phyloP scores from a whole-genome alignment of 1,139 yeast species.

The Taiozyma sp. region DNA sequence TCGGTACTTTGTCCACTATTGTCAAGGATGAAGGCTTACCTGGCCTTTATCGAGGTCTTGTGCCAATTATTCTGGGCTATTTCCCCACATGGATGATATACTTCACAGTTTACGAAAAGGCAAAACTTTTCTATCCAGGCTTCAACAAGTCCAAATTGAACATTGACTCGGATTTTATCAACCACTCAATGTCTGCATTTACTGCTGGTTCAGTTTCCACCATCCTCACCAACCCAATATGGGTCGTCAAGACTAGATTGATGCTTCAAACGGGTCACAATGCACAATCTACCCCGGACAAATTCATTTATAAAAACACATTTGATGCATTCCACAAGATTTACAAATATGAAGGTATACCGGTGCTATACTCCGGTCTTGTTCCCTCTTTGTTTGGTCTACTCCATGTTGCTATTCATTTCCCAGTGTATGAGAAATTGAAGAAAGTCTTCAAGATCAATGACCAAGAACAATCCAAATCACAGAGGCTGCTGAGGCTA shows the following conservation, averaged over 20 bases:
- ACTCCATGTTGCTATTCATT: conserved; percentile 92
- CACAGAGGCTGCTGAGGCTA: conserved; percentile 38
- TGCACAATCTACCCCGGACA: conserved; percentile 16
- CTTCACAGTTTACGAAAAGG: conserved; percentile 80
- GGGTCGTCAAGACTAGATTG: conserved; percentile 93
- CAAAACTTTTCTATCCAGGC: conserved; percentile 47
- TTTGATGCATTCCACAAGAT: conserved; percentile 77
- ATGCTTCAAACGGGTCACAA: conserved; percentile 70
- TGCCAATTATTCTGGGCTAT: conserved; percentile 88
- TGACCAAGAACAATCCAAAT: conserved; percentile 20
- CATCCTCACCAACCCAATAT: conserved; percentile 87
- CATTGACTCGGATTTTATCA: conserved; percentile 41
- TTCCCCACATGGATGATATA: conserved; percentile 98
- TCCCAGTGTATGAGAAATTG: conserved; percentile 88
- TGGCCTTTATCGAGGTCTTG: conserved; percentile 86
- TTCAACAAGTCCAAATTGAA: conserved; percentile 28
- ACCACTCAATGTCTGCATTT: conserved; percentile 76
- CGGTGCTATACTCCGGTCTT: conserved; percentile 85
- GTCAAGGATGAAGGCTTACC: conserved; percentile 69
- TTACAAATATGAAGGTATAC: conserved; percentile 72
- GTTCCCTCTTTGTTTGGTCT: conserved; percentile 89
- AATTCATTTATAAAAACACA: conserved; percentile 63
- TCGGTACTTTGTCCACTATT: conserved; percentile 58
- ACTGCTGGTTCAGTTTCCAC: conserved; percentile 89
- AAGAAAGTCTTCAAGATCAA: conserved; percentile 41